phyloP scores from a whole-genome alignment of 2,329 filamentous ascomycete genomes.

The Nemania sp. region DNA sequence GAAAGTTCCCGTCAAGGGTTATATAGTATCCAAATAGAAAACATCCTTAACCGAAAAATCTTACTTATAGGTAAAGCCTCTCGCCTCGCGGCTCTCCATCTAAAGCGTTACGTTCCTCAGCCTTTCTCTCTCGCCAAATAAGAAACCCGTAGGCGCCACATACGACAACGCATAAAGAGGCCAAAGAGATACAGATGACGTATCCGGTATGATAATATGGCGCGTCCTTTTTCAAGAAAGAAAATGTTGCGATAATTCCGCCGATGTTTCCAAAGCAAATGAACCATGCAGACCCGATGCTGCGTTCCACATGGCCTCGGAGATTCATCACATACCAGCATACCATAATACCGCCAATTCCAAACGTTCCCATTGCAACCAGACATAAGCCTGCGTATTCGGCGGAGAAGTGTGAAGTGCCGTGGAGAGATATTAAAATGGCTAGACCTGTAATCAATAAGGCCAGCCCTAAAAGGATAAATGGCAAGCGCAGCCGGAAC shows the following conservation, averaged over 20 bases:
- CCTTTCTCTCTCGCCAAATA: background rate
- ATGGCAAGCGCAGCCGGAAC: too few species aligned
- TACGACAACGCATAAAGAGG: background rate
- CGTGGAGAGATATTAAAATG: too few species aligned
- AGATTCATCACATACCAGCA: slow-evolving; percentile 59
- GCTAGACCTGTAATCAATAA: too few species aligned
- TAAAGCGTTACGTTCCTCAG: background rate
- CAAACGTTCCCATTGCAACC: slow-evolving; percentile 54
- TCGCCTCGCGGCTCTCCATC: background rate
- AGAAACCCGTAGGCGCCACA: background rate
- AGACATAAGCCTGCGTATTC: slow-evolving; percentile 57
- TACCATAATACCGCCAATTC: slow-evolving; percentile 44
- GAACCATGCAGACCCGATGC: slow-evolving; percentile 49
- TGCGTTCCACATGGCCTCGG: slow-evolving; percentile 49
- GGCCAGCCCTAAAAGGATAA: too few species aligned
- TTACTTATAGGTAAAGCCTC: background rate
- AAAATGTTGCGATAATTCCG: background rate
- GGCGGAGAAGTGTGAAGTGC: slow-evolving; percentile 43
- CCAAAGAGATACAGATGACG: background rate
- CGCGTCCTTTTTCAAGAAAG: background rate
- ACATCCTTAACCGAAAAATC: too few species aligned
- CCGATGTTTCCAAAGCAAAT: slow-evolving; percentile 50
- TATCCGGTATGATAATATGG: background rate
- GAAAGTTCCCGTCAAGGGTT: too few species aligned
- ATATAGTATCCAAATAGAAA: too few species aligned